Conservation (phyloP, 1,139 yeast species). For the Yamadazyma jaroonii region DNA sequence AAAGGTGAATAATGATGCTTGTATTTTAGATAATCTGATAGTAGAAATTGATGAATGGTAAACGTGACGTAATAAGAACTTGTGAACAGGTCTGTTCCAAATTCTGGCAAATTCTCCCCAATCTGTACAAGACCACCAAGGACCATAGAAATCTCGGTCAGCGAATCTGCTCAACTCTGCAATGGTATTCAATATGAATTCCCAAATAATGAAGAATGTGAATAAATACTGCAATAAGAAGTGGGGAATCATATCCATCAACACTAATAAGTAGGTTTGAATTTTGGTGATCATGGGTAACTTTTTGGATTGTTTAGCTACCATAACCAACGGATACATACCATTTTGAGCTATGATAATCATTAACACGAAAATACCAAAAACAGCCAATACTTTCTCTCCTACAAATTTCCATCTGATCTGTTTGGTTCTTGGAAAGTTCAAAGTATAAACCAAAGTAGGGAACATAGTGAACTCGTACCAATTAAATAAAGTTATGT, state of each 20-base stretch:
- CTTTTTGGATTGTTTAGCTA: constrained; percentile 50
- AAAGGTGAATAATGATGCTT: constrained; percentile 81
- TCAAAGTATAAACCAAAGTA: constrained; percentile 77
- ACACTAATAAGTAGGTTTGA: constrained; percentile 53
- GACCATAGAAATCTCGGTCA: constrained; percentile 89
- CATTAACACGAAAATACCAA: constrained; percentile 86
- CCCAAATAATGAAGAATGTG: constrained; percentile 91
- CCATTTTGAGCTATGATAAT: constrained; percentile 74
- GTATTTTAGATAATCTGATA: constrained; percentile 57
- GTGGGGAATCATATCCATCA: constrained; percentile 78
- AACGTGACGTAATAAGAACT: constrained; percentile 85
- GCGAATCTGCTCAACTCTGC: constrained; percentile 87
- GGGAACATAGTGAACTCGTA: constrained; percentile 87
- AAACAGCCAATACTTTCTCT: constrained; percentile 73
- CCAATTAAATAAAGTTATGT: constrained; percentile 64
- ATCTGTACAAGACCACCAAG: constrained; percentile 96
- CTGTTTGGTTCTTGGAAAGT: constrained; percentile 69
- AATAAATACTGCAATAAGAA: constrained; percentile 71
- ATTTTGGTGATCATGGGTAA: constrained; percentile 47
- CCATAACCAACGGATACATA: constrained; percentile 72
- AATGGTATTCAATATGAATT: constrained; percentile 79
- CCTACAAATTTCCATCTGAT: constrained; percentile 70
- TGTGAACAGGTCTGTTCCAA: constrained; percentile 97
- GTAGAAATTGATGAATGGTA: constrained; percentile 88
- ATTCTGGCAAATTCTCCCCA: constrained; percentile 94